These are phyloP conservation scores for Oryza australiensis DNA, from an alignment of 176 grass and related monocot genomes.

Conservation along the genomic window DNA sequence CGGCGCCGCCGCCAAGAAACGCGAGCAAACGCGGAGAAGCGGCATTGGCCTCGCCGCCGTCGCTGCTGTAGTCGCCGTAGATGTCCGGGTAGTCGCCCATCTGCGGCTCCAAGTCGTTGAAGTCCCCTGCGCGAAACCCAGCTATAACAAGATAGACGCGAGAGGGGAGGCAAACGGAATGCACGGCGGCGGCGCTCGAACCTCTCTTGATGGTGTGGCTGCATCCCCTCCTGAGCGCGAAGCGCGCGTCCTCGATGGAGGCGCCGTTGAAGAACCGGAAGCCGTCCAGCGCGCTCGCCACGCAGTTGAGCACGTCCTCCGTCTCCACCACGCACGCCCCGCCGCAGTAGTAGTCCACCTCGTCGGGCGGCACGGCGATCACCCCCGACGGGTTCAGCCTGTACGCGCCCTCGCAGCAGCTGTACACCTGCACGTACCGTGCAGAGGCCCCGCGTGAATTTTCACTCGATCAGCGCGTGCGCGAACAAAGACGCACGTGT, in stretches of 20 bases:
- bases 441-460: neutral
- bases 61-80: slow-evolving; percentile 27
- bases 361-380: slow-evolving; percentile 32
- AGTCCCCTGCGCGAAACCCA: slow-evolving; percentile 35
- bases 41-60: neutral
- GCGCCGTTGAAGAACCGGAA: slow-evolving; percentile 70
- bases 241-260: slow-evolving; percentile 47
- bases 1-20: neutral
- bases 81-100: slow-evolving; percentile 44
- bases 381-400: slow-evolving; percentile 47
- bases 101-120: slow-evolving; percentile 47
- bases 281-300: slow-evolving; percentile 50
- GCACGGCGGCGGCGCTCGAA: neutral
- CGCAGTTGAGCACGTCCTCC: slow-evolving; percentile 63
- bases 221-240: slow-evolving; percentile 50
- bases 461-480: neutral
- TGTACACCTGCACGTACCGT: slow-evolving; percentile 44
- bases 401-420: slow-evolving; percentile 52
- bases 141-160: no score
- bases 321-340: slow-evolving; percentile 71
- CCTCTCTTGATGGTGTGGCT: slow-evolving; percentile 53
- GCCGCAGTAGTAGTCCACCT: slow-evolving; percentile 57
- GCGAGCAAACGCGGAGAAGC: neutral
- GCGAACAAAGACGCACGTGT: neutral
- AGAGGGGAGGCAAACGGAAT: neutral